phyloP scores from a whole-genome alignment of 768 basidiomycete species.

The Lactarius hengduanensis region DNA sequence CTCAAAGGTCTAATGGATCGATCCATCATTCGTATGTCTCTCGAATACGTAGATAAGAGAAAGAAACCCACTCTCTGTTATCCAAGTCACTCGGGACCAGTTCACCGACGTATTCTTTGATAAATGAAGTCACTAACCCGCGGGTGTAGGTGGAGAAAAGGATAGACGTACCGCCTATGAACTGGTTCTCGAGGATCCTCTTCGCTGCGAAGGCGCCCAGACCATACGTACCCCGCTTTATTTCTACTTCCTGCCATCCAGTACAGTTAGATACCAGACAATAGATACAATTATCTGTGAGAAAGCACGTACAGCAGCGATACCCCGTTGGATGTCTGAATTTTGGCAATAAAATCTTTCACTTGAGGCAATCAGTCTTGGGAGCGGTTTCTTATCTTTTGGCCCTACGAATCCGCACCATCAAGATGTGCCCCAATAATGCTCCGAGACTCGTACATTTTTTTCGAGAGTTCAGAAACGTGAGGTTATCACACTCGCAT shows the following conservation, averaged over 20 bases:
- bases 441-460: background rate
- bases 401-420: background rate
- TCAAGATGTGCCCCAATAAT: background rate
- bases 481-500: constrained; percentile 52
- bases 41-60: background rate
- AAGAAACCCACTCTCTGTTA: constrained; percentile 49
- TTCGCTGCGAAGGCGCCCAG: constrained; percentile 49
- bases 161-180: constrained; percentile 32
- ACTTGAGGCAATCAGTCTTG: background rate
- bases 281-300: too few species aligned
- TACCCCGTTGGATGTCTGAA: constrained; percentile 21
- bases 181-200: background rate
- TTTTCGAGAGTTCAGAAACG: constrained; percentile 23
- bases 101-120: constrained; percentile 67
- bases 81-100: constrained; percentile 46
- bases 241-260: constrained; percentile 9
- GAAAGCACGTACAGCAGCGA: constrained; percentile 6
- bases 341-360: constrained; percentile 7
- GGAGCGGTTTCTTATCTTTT: too few species aligned
- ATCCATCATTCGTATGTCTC: background rate
- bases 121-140: background rate
- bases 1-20: constrained; percentile 41
- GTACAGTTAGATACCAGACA: background rate
- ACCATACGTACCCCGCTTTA: constrained; percentile 40
- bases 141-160: background rate